Evolutionary conservation across 352 stramenopile species (phyloP).

Genomic region (Globisporangium yorkense): DNA sequence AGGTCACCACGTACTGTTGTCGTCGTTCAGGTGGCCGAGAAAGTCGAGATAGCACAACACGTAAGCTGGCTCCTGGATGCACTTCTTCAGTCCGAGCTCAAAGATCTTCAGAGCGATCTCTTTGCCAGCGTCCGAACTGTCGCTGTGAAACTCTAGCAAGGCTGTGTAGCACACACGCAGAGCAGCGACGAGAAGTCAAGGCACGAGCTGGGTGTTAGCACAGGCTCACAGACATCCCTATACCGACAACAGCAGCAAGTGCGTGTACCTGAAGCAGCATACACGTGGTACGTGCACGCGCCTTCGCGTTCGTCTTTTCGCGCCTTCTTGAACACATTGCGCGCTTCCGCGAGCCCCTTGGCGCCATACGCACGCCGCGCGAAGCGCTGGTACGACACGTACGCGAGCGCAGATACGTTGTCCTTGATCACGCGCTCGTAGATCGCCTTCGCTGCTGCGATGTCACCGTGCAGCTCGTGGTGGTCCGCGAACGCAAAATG

Average conservation of each 20-base stretch:
- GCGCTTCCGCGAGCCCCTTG: conserved; percentile 71
- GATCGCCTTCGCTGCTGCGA: conserved; percentile 59
- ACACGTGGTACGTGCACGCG: conserved; percentile 81
- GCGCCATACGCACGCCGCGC: conserved; percentile 65
- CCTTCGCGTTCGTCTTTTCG: conserved; percentile 80
- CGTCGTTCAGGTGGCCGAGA: conserved; percentile 80
- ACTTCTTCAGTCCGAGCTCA: conserved; percentile 84
- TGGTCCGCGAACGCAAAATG: conserved; percentile 80
- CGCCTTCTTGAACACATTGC: conserved; percentile 75
- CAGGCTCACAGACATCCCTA: background rate
- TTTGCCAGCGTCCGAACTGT: conserved; percentile 74
- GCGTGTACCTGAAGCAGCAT: conserved; percentile 61
- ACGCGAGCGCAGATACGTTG: conserved; percentile 63
- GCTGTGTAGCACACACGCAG: conserved; percentile 23
- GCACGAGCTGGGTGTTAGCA: background rate
- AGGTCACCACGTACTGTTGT: conserved; percentile 68
- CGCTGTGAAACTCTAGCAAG: conserved; percentile 82
- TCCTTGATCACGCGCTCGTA: conserved; percentile 82
- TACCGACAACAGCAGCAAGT: background rate
- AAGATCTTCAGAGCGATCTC: conserved; percentile 89
- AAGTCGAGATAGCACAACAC: conserved; percentile 86
- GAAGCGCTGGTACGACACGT: conserved; percentile 85
- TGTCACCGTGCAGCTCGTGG: conserved; percentile 65
- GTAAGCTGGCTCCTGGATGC: conserved; percentile 81
- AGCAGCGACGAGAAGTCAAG: background rate